Evolutionary conservation across 148 eudicot species (phyloP).

Genomic region (Salicornia ramosissima): DNA sequence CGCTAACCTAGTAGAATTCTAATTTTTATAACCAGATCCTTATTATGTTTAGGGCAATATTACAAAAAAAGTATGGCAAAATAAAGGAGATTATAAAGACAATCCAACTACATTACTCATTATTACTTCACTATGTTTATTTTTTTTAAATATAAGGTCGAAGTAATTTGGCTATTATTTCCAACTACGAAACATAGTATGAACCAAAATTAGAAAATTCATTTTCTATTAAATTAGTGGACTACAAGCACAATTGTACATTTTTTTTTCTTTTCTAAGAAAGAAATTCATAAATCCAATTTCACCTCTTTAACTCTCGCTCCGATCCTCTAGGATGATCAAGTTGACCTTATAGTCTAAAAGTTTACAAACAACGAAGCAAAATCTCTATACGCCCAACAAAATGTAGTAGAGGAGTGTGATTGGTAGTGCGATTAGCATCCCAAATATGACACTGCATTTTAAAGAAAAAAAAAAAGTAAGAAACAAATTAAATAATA

Average conservation of each 20-base stretch:
- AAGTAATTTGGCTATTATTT: too few species aligned
- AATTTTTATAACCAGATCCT: too few species aligned
- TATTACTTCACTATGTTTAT: too few species aligned
- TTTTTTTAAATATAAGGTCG: too few species aligned
- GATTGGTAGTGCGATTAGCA: conserved; percentile 80
- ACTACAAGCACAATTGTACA: conserved; percentile 17
- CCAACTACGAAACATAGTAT: too few species aligned
- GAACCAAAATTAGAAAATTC: neutral
- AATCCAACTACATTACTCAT: too few species aligned
- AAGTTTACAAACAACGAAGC: neutral
- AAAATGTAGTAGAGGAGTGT: conserved; percentile 78
- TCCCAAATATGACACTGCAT: conserved; percentile 86
- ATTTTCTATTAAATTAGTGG: conserved; percentile 4
- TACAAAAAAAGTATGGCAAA: too few species aligned
- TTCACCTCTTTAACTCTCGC: neutral
- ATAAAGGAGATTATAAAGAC: too few species aligned
- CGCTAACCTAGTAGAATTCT: too few species aligned
- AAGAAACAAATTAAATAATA: neutral
- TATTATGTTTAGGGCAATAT: too few species aligned
- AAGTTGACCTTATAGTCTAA: neutral
- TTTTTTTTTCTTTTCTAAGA: conserved; percentile 4
- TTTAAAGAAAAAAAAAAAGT: neutral
- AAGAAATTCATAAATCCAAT: conserved; percentile 10
- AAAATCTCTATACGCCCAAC: conserved; percentile 50
- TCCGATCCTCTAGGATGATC: neutral